Evolutionary conservation across 1,284 basidiomycete species (phyloP).

Genomic region (Cryptococcus maquisensis): DNA sequence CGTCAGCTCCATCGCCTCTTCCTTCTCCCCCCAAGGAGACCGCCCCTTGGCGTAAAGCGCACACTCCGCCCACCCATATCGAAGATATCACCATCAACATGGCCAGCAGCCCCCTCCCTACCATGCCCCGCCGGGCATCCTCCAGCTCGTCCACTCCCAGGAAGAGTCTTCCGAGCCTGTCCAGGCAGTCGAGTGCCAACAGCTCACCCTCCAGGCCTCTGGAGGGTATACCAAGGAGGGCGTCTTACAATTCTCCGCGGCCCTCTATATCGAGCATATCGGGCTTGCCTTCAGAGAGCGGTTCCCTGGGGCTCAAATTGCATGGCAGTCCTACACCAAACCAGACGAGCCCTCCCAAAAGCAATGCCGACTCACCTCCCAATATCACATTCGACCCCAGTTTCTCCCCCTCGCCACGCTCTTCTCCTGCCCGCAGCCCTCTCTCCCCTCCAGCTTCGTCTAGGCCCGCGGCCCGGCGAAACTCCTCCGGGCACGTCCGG

Average conservation of each 20-base stretch:
- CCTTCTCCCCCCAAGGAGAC: conserved; percentile 29
- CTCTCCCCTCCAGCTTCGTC: conserved; percentile 7
- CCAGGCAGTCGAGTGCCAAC: conserved; percentile 10
- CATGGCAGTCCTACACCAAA: conserved; percentile 22
- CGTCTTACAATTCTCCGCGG: conserved; percentile 1
- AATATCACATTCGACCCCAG: not conserved
- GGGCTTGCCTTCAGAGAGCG: conserved; percentile 22
- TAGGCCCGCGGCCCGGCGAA: conserved; percentile 5
- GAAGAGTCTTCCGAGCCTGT: conserved; percentile 18
- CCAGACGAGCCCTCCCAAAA: conserved; percentile 12
- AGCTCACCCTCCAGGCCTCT: conserved; percentile 26
- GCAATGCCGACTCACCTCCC: not conserved
- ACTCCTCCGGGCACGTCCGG: conserved; percentile 16
- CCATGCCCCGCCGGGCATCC: conserved; percentile 39
- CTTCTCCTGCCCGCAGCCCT: not conserved
- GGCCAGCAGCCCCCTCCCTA: conserved; percentile 27
- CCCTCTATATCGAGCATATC: conserved; percentile 19
- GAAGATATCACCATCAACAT: conserved; percentile 24
- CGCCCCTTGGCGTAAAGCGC: conserved; percentile 14
- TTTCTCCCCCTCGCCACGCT: not conserved
- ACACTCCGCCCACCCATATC: conserved; percentile 20
- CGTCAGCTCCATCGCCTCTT: conserved; percentile 33
- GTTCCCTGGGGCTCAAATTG: conserved; percentile 28
- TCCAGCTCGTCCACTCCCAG: conserved; percentile 25
- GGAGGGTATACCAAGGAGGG: conserved; percentile 32